Evolutionary conservation across 2,329 filamentous ascomycete genomes (phyloP).

Genomic region (Bimuria novae-zelandiae): DNA sequence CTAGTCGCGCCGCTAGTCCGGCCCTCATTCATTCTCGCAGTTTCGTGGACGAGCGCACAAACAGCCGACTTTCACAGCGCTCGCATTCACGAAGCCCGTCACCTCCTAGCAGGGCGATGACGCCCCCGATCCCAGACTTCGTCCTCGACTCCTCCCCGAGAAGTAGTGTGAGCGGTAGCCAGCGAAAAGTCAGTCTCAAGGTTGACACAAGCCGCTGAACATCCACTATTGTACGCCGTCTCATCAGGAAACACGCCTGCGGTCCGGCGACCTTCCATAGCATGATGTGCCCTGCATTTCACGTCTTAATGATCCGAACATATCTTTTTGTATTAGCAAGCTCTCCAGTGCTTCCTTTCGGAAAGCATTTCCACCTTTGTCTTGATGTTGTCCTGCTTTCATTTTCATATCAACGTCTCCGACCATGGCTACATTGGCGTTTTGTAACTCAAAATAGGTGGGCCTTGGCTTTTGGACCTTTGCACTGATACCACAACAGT

Average conservation of each 20-base stretch:
- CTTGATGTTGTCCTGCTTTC: background rate
- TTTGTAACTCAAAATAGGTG: background rate
- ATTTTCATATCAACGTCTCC: background rate
- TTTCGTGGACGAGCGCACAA: slow-evolving; percentile 26
- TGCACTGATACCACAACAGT: background rate
- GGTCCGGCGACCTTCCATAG: slow-evolving; percentile 3
- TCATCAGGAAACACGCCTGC: background rate
- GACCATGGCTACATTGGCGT: slow-evolving; percentile 5
- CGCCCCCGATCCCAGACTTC: slow-evolving; percentile 50
- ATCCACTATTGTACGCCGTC: background rate
- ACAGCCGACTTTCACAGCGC: slow-evolving; percentile 19
- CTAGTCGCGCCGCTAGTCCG: slow-evolving; percentile 29
- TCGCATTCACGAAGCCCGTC: slow-evolving; percentile 35
- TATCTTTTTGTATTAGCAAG: background rate
- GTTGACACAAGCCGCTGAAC: slow-evolving; percentile 13
- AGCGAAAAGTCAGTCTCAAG: slow-evolving; percentile 34
- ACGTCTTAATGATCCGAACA: slow-evolving; percentile 3
- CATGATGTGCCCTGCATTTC: slow-evolving; percentile 7
- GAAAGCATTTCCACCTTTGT: background rate
- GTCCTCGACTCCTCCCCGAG: slow-evolving; percentile 48
- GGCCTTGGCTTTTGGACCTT: slow-evolving; percentile 1
- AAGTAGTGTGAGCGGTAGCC: slow-evolving; percentile 41
- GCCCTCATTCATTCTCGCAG: slow-evolving; percentile 31
- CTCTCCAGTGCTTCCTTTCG: background rate
- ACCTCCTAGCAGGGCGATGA: slow-evolving; percentile 45